Conservation (phyloP, 139 green algal genomes). For the Deuterostichococcus epilithicus region DNA sequence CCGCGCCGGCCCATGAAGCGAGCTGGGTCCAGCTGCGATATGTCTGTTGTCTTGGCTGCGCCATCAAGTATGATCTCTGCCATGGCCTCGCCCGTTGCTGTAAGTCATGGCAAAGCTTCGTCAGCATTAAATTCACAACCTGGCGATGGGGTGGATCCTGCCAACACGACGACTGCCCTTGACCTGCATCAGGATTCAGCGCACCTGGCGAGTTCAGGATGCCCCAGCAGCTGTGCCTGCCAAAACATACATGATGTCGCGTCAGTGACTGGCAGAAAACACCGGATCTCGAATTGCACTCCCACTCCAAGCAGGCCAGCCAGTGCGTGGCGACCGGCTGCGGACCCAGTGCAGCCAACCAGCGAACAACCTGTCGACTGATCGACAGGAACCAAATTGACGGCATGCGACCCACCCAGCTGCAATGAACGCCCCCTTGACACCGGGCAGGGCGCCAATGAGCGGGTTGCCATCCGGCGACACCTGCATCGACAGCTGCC, state of each 20-base stretch:
- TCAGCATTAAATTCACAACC: too few relatives aligned
- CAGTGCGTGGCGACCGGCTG: too few relatives aligned
- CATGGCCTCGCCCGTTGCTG: conserved; percentile 65
- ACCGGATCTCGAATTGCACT: too few relatives aligned
- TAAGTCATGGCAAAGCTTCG: too few relatives aligned
- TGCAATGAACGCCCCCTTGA: conserved; percentile 60
- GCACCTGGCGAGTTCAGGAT: conserved; percentile 66
- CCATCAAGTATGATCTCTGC: conserved; percentile 63
- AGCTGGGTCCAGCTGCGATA: conserved; percentile 42
- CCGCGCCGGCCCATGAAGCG: conserved; percentile 17
- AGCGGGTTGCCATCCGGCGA: conserved; percentile 54
- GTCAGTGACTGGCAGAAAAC: neutral
- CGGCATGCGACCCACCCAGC: conserved; percentile 40
- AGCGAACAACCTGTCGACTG: too few relatives aligned
- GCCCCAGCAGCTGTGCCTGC: conserved; percentile 67
- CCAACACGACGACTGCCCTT: too few relatives aligned
- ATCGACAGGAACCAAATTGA: too few relatives aligned
- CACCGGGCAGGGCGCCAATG: conserved; percentile 57
- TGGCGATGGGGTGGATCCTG: too few relatives aligned
- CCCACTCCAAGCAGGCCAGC: too few relatives aligned
- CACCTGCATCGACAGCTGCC: too few relatives aligned
- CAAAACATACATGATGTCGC: conserved; percentile 1
- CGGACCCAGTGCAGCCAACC: too few relatives aligned
- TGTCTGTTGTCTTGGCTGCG: conserved; percentile 22
- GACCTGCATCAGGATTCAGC: too few relatives aligned